Percentiles rank a stretch among this genome's conserved stretches.
Evolutionary conservation across 164 flowering plant genomes (phyloP).

Genomic region (Brasenia schreberi): DNA sequence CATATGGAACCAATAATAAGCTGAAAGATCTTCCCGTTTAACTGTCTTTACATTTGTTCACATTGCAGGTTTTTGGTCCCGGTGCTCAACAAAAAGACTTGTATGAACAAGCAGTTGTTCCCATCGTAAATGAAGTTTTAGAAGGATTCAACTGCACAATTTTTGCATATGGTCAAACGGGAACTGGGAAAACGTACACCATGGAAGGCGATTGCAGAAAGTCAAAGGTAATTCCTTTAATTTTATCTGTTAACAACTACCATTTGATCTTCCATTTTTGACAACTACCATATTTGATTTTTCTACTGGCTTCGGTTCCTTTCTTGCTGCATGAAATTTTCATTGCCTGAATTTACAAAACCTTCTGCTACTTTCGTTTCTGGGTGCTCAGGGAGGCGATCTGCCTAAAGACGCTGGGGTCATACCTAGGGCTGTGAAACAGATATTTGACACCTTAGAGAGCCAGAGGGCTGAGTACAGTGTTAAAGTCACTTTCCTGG

Average conservation of each 20-base stretch:
- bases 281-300: background rate
- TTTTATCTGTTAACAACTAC: no score
- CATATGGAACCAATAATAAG: no score
- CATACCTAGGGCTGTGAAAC: slow-evolving; percentile 88
- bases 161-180: slow-evolving; percentile 99
- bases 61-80: slow-evolving; percentile 85
- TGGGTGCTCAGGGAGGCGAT: slow-evolving; percentile 6
- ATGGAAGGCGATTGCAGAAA: slow-evolving; percentile 98
- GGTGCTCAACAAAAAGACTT: slow-evolving; percentile 74
- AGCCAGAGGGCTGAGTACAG: slow-evolving; percentile 94
- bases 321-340: no score
- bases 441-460: slow-evolving; percentile 91
- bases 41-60: background rate
- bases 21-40: background rate
- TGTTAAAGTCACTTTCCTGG: slow-evolving; percentile 93
- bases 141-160: slow-evolving; percentile 98
- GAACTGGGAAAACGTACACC: slow-evolving; percentile 94
- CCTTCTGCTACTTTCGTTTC: background rate
- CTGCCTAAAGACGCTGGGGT: slow-evolving; percentile 91
- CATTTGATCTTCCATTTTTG: background rate
- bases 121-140: slow-evolving; percentile 87
- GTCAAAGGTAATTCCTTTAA: slow-evolving; percentile 42
- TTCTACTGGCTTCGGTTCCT: background rate
- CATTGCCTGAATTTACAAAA: no score
- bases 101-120: slow-evolving; percentile 82